A percentile compares a stretch with the other conserved stretches of the same genome.
phyloP scores from a whole-genome alignment of 2,329 filamentous ascomycete species.

The Aspergillus carbonarius region DNA sequence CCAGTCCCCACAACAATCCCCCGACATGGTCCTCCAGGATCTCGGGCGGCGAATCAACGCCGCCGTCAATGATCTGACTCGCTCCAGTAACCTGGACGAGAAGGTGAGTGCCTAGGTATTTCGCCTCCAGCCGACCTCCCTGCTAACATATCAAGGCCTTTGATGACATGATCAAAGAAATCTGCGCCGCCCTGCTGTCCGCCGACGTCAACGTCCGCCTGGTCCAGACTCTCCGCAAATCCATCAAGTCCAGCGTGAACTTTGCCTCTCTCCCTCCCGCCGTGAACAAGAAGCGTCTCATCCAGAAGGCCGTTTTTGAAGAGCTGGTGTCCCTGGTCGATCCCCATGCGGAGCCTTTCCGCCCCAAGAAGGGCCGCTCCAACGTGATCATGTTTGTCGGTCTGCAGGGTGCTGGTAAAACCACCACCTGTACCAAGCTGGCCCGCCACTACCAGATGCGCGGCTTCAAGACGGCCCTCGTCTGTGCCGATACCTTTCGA shows the following conservation, averaged over 20 bases:
- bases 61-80: slow-evolving; percentile 89
- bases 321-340: slow-evolving; percentile 95
- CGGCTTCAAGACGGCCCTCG: slow-evolving; percentile 88
- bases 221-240: slow-evolving; percentile 86
- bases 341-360: slow-evolving; percentile 91
- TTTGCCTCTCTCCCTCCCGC: slow-evolving; percentile 88
- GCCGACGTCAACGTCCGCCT: slow-evolving; percentile 97
- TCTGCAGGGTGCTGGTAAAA: slow-evolving; percentile 95
- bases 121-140: neutral
- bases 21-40: slow-evolving; percentile 94
- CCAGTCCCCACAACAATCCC: neutral
- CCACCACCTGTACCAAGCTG: slow-evolving; percentile 95
- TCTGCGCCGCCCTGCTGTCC: slow-evolving; percentile 90
- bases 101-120: slow-evolving; percentile 59
- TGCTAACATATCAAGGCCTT: slow-evolving; percentile 65
- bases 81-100: slow-evolving; percentile 91
- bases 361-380: slow-evolving; percentile 90
- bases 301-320: slow-evolving; percentile 97
- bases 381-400: slow-evolving; percentile 99
- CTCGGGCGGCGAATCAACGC: slow-evolving; percentile 97
- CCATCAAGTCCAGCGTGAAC: slow-evolving; percentile 86
- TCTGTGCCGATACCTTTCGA: slow-evolving; percentile 97
- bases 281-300: slow-evolving; percentile 97
- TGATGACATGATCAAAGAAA: slow-evolving; percentile 97
- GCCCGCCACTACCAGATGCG: slow-evolving; percentile 91